A percentile compares a stretch with the other conserved stretches of the same genome.
Evolutionary conservation across 2,329 filamentous ascomycete species (phyloP).

Genomic region (Penicillium sp.): DNA sequence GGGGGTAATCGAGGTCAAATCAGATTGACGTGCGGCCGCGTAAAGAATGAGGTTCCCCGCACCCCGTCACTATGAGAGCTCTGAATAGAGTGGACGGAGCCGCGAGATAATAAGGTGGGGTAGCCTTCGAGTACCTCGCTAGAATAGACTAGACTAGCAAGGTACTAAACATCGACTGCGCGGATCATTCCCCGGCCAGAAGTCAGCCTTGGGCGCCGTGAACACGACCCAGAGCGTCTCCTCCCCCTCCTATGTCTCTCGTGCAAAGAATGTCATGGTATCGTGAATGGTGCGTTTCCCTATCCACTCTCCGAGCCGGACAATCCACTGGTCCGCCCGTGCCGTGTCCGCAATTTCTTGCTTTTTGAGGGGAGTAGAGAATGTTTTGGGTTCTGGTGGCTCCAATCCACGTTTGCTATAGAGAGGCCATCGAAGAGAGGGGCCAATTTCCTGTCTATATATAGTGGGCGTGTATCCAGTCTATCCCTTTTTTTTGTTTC

Average conservation of each 20-base stretch:
- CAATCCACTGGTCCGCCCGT: background rate
- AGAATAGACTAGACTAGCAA: no score
- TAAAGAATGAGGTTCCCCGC: conserved; percentile 12
- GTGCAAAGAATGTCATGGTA: conserved; percentile 21
- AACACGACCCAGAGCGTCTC: conserved; percentile 11
- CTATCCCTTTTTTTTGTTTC: background rate
- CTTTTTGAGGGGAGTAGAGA: conserved; percentile 10
- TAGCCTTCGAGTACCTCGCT: background rate
- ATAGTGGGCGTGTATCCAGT: conserved; percentile 3
- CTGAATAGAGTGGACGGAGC: background rate
- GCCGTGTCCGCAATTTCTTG: conserved; percentile 2
- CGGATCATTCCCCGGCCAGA: background rate
- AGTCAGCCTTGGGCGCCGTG: background rate
- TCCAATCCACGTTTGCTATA: background rate
- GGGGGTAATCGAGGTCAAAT: background rate
- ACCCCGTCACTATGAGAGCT: background rate
- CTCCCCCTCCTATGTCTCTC: conserved; percentile 17
- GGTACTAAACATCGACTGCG: no score
- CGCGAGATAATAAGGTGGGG: background rate
- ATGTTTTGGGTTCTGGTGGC: conserved; percentile 10
- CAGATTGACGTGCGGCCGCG: background rate
- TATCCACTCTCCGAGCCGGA: conserved; percentile 11
- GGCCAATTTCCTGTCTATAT: conserved; percentile 5
- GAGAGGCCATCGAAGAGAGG: conserved; percentile 9
- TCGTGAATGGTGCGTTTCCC: conserved; percentile 14